Base-by-base conservation (phyloP, 768 basidiomycete species). In the Dioszegia crocea region DNA sequence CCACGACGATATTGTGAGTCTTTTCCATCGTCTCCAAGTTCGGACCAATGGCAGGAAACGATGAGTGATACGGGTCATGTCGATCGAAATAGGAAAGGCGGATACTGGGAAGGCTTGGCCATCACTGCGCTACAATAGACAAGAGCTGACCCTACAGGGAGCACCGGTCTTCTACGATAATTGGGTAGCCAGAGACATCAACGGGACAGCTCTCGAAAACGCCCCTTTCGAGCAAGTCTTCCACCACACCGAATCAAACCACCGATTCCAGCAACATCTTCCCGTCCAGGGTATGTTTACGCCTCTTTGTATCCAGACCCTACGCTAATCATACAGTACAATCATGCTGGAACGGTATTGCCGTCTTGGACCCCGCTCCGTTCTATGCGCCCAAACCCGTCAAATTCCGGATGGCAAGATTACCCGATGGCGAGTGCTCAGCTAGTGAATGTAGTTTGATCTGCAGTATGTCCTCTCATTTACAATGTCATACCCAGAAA, bases 101-200 rank as follows among this genome's bases (percentile, higher is more conserved):
- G n/a, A n/a, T n/a, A n/a, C n/a, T 17, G 10, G 36, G 10, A 9
- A 9, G 36, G 36, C 36, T 17, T 38, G 17, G 36, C 36, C n/a
- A 17, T 21, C 21, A 21, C 40, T 43, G 40, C 40, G 14, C 17
- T 9, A 8, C 14, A 8, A 19, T 17, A 17, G 16, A 21, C 21
- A 9, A 9, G 14, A 30, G 26, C 54, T 56, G 44, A 56, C 29
- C 19, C 16, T 12, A 21, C 57, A 84, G 84, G 84, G 85, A 14
- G 82, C 90, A 0, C 94, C 94, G 1, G 93, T 97, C 17, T 98
- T 98, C 77, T 98, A 98, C 79, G 79, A 78, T 63, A 75, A 76
- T 76, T 98, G 94, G 94, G 94, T 99, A 21, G 92, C 94, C 1
- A 84, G 94, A 39, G 94, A 99, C 76, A 90, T 99, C 81, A 99